phyloP scores from a whole-genome alignment of 108 stramenopile genomes.

The Hondaea fermentalgiana region DNA sequence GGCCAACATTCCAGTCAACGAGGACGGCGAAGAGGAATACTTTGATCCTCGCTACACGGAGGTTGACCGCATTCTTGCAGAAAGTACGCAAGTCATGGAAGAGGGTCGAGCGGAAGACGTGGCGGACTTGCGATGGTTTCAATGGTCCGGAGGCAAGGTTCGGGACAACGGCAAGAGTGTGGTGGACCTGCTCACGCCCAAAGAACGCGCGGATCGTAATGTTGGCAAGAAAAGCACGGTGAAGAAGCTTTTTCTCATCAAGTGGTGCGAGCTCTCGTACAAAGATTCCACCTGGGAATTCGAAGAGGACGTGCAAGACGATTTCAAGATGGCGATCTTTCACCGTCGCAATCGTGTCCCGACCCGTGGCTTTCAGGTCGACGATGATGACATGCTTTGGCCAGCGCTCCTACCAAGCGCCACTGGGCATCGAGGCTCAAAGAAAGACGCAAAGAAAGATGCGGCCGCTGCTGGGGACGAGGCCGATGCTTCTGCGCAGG shows the following conservation, averaged over 20 bases:
- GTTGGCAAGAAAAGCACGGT: not conserved
- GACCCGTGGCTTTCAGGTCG: not conserved
- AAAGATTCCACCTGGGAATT: constrained; percentile 92
- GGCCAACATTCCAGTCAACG: not conserved
- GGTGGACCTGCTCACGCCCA: not conserved
- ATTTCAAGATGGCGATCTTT: constrained; percentile 16
- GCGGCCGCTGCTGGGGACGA: not conserved
- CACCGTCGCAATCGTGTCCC: not conserved
- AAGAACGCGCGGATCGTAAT: not conserved
- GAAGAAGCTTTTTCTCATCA: constrained; percentile 61
- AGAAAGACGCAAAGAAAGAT: not conserved
- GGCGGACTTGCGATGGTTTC: not conserved
- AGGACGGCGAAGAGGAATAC: not conserved
- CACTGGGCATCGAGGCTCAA: not conserved
- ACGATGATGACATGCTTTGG: not conserved
- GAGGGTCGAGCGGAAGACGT: not conserved
- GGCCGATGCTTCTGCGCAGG: not conserved
- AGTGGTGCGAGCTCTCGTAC: constrained; percentile 89
- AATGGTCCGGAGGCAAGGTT: not conserved
- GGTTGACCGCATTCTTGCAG: not conserved
- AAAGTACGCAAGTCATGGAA: not conserved
- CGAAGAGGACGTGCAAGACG: constrained; percentile 69
- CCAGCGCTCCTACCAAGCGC: not conserved
- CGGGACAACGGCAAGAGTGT: not conserved
- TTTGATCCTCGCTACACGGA: constrained; percentile 21